These are phyloP conservation scores for Luzula sylvatica DNA, from an alignment of 176 grass and related monocot genomes.

Conservation along the genomic window DNA sequence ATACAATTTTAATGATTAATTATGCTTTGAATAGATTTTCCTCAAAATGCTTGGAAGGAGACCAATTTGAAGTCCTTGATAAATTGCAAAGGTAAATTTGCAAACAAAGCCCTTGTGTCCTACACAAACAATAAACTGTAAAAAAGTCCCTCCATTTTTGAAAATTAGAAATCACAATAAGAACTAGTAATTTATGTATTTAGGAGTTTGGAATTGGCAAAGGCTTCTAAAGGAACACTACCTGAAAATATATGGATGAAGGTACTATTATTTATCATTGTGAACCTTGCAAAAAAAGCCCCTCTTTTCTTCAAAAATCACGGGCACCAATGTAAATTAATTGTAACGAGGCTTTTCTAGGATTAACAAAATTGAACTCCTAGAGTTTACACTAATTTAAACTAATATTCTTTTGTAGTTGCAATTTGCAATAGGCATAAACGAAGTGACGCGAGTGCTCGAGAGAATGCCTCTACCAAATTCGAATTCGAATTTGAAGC, in stretches of 20 bases:
- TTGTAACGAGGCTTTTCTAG: too few species aligned
- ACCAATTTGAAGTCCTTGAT: slow-evolving; percentile 47
- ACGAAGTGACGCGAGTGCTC: slow-evolving; percentile 89
- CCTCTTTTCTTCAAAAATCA: too few species aligned
- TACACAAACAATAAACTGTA: background rate
- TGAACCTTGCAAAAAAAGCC: too few species aligned
- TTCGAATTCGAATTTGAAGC: slow-evolving; percentile 7
- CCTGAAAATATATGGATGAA: slow-evolving; percentile 95
- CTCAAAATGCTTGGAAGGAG: slow-evolving; percentile 42
- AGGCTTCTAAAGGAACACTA: slow-evolving; percentile 46
- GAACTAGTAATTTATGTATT: background rate
- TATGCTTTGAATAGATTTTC: slow-evolving; percentile 10
- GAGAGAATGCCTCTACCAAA: slow-evolving; percentile 52
- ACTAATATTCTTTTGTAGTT: slow-evolving; percentile 27
- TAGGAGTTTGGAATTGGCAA: slow-evolving; percentile 66
- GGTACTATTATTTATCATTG: slow-evolving; percentile 27
- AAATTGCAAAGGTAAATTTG: slow-evolving; percentile 41
- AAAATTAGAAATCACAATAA: background rate
- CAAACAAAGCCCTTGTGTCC: background rate
- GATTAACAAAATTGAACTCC: too few species aligned
- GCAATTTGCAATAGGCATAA: slow-evolving; percentile 82
- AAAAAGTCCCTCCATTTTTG: background rate
- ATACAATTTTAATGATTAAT: too few species aligned
- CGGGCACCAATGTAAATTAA: too few species aligned
- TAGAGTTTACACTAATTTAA: background rate